These are phyloP conservation scores for Phytophthora sansomeana DNA, from an alignment of 352 stramenopile genomes.

Conservation along the genomic window DNA sequence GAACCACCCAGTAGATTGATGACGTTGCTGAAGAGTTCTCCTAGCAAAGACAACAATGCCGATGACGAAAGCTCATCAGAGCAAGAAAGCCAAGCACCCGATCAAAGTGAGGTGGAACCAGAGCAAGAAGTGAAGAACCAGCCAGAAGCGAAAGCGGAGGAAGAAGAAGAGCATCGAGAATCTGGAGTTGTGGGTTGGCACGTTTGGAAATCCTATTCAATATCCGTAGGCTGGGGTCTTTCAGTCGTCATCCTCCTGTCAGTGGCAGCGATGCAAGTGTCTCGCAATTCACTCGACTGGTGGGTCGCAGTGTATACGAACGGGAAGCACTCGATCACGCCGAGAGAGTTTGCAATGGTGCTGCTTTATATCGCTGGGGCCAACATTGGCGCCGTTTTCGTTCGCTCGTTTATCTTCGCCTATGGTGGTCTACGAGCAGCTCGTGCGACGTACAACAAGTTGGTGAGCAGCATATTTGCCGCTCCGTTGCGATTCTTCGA, in stretches of 20 bases:
- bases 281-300: slow-evolving; percentile 80
- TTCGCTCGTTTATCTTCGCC: slow-evolving; percentile 89
- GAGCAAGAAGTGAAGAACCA: slow-evolving; percentile 16
- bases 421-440: slow-evolving; percentile 80
- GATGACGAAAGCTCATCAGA: background rate
- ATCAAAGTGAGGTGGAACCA: background rate
- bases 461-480: slow-evolving; percentile 64
- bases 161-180: slow-evolving; percentile 72
- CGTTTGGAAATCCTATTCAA: slow-evolving; percentile 73
- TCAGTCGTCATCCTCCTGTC: slow-evolving; percentile 58
- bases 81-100: background rate
- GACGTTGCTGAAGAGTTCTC: slow-evolving; percentile 29
- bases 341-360: slow-evolving; percentile 58
- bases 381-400: slow-evolving; percentile 75
- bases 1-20: slow-evolving; percentile 37
- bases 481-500: slow-evolving; percentile 78
- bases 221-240: slow-evolving; percentile 57
- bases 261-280: slow-evolving; percentile 79
- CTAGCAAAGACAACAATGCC: background rate
- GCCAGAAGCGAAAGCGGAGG: slow-evolving; percentile 3
- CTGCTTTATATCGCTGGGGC: slow-evolving; percentile 70
- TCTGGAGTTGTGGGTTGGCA: slow-evolving; percentile 55
- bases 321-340: slow-evolving; percentile 56
- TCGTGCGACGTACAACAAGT: slow-evolving; percentile 57
- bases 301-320: slow-evolving; percentile 89